Conservation (phyloP, 108 stramenopile genomes). For the Phaeodactylum tricornutum region DNA sequence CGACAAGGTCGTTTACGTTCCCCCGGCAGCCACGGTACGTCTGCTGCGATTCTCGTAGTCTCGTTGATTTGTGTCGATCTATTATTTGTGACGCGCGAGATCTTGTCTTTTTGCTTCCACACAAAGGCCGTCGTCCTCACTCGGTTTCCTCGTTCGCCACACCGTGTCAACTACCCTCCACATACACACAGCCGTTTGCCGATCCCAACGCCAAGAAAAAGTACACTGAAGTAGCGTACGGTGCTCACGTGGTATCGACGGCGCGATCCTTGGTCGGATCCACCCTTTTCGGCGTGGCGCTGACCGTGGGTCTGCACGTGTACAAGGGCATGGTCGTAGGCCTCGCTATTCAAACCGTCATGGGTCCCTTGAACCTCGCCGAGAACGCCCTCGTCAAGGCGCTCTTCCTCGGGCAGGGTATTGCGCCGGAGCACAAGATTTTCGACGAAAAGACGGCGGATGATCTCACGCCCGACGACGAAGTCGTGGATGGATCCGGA, state of each 20-base stretch:
- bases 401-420: slow-evolving; percentile 43
- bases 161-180: no score
- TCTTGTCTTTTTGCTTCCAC: neutral
- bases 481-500: slow-evolving; percentile 52
- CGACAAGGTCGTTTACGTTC: slow-evolving; percentile 54
- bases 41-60: neutral
- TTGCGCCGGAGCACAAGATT: slow-evolving; percentile 40
- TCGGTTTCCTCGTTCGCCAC: no score
- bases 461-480: slow-evolving; percentile 55
- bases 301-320: slow-evolving; percentile 76
- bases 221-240: slow-evolving; percentile 49
- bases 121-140: neutral
- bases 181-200: slow-evolving; percentile 67
- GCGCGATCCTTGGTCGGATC: slow-evolving; percentile 48
- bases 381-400: slow-evolving; percentile 62
- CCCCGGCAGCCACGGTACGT: slow-evolving; percentile 68
- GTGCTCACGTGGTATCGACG: slow-evolving; percentile 31
- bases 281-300: slow-evolving; percentile 66
- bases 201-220: slow-evolving; percentile 69
- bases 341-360: slow-evolving; percentile 77
- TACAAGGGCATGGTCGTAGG: slow-evolving; percentile 87
- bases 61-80: neutral
- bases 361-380: slow-evolving; percentile 69
- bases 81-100: neutral
- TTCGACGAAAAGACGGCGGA: slow-evolving; percentile 60